These are phyloP conservation scores for Leishmania mexicana DNA, from an alignment of 208 protist species.

Conservation along the genomic window DNA sequence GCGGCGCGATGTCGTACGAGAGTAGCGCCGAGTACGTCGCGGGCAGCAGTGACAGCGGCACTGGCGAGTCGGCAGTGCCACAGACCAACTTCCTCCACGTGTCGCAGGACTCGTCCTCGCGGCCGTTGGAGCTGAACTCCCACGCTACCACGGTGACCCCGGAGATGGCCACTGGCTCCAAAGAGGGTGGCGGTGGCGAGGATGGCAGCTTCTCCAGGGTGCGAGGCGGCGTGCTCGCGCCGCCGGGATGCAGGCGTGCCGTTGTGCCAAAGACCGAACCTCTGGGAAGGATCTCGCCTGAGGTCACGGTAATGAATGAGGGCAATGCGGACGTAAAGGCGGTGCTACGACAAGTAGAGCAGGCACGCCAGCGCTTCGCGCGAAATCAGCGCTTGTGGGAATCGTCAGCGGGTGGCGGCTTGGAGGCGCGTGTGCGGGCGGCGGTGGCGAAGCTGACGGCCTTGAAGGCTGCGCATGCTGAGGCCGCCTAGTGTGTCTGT, in stretches of 20 bases:
- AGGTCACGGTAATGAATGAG: neutral
- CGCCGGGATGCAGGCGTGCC: neutral
- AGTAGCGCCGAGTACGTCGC: slow-evolving; percentile 1
- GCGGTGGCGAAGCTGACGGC: slow-evolving; percentile 26
- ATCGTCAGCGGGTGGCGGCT: neutral
- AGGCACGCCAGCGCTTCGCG: slow-evolving; percentile 20
- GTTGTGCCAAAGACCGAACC: neutral
- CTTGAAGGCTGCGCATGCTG: neutral
- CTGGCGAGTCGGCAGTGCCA: neutral
- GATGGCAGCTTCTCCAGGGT: neutral
- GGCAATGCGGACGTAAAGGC: neutral
- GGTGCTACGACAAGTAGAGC: slow-evolving; percentile 22
- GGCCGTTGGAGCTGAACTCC: slow-evolving; percentile 4
- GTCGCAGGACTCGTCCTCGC: slow-evolving; percentile 31
- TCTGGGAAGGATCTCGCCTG: neutral
- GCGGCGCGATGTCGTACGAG: slow-evolving; percentile 11
- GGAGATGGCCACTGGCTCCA: neutral
- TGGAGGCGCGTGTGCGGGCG: slow-evolving; percentile 21
- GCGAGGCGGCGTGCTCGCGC: neutral
- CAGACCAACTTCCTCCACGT: slow-evolving; percentile 29
- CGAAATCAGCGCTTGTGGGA: slow-evolving; percentile 11
- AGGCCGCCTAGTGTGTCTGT: neutral
- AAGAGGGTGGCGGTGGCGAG: neutral
- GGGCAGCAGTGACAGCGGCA: neutral
- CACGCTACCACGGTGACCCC: neutral